Base-by-base conservation (phyloP, 176 grass and related monocot species). In the Canna indica region DNA sequence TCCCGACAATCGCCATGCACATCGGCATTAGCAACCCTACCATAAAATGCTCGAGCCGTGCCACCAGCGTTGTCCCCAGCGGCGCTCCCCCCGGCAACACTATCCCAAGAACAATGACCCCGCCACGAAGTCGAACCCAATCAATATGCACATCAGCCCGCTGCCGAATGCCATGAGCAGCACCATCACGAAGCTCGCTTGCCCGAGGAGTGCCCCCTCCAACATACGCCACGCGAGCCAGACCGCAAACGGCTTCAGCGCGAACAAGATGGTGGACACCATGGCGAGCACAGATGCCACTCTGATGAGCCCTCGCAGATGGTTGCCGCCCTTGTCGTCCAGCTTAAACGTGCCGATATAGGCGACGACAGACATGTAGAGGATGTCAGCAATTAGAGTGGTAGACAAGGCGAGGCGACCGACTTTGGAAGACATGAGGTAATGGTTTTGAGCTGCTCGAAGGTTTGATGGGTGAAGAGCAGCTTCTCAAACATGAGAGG, bases 51-150 rank as follows among this genome's bases (percentile, higher is more conserved):
- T 91, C 88, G 2, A 96, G 81, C 71, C 91, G 91, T 75, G 87
- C 81, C 38, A 81, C 81, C n/a, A 96, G 76, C 44, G 93, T 88
- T 7, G 83, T 79, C 65, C 88, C 93, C 18, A 96, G 88, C 56
- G 93, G 93, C 28, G 88, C 85, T 8, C 93, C 88, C 22, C 91
- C 88, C 11, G n/a, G 93, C 65, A 96, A 81, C 14, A 81, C 88
- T 27, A 96, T 78, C 93, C 93, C 30, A 96, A 75, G 75, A 91
- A 74, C 18, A 96, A 88, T 45, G 86, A 28, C 27, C 68, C 68
- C 0, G 28, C 27, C 26, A 31, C 3, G 25, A 47, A 48, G 27
- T 48, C 68, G 41, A 48, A 81, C n/a, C 93, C 93, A 9, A 91
- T 71, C 47, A 83, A 8, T 56, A 90, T 83, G 36, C 86, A 80